Evolutionary conservation across 2,329 filamentous ascomycete genomes (phyloP).

Genomic region (Cyphellophora attinorum): DNA sequence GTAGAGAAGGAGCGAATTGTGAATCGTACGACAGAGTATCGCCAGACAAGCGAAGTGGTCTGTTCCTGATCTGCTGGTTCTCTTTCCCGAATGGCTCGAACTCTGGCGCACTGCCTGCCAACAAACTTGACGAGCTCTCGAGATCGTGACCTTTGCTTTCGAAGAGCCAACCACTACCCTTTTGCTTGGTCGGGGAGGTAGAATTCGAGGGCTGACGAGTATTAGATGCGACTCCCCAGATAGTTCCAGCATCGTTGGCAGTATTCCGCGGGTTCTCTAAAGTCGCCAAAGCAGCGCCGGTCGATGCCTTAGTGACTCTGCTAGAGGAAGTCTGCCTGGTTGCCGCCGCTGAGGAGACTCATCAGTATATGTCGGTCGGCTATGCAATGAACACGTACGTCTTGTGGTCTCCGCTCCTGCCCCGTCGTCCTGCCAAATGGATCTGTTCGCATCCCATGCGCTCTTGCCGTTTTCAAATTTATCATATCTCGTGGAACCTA

Average conservation of each 20-base stretch:
- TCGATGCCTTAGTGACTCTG: constrained; percentile 15
- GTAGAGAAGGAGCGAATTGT: background rate
- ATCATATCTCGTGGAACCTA: background rate
- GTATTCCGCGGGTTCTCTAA: background rate
- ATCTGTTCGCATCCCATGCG: constrained; percentile 30
- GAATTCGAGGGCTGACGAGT: background rate
- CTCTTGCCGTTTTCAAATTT: constrained; percentile 25
- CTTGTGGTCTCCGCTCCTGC: constrained; percentile 37
- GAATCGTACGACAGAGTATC: background rate
- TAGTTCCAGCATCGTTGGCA: too few relatives aligned
- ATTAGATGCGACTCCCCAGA: too few relatives aligned
- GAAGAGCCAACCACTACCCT: background rate
- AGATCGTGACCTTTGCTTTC: background rate
- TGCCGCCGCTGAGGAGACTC: background rate
- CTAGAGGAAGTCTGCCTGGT: constrained; percentile 19
- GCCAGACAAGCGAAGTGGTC: background rate
- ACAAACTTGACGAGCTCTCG: constrained; percentile 7
- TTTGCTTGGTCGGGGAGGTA: background rate
- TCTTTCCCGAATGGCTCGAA: constrained; percentile 8
- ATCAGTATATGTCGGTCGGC: too few relatives aligned
- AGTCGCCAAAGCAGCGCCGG: background rate
- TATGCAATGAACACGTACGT: too few relatives aligned
- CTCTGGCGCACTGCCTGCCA: constrained; percentile 13
- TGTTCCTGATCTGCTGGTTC: constrained; percentile 5
- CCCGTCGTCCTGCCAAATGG: constrained; percentile 44